phyloP scores from a whole-genome alignment of 2,329 filamentous ascomycete species.

The Blastomyces percursus region DNA sequence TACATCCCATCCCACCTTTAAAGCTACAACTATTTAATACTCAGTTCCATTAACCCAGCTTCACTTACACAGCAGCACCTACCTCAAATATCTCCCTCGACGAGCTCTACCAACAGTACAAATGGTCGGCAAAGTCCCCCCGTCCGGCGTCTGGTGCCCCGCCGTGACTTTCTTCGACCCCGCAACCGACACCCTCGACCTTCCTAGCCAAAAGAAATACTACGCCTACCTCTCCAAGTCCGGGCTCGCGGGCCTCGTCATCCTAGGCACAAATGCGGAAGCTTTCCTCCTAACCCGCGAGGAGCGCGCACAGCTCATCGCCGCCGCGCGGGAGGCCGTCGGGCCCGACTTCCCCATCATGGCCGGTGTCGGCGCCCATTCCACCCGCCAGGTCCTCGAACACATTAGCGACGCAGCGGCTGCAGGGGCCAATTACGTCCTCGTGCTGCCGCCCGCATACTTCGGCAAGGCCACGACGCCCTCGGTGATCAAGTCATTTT shows the following conservation, averaged over 20 bases:
- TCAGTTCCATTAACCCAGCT: not conserved
- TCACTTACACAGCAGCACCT: not conserved
- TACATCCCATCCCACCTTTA: no score
- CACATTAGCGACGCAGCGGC: slow-evolving; percentile 47
- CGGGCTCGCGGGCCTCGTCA: slow-evolving; percentile 43
- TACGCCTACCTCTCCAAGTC: slow-evolving; percentile 42
- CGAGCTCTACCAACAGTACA: not conserved
- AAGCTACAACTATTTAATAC: no score
- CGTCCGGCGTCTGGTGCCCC: slow-evolving; percentile 40
- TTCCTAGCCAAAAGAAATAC: slow-evolving; percentile 41
- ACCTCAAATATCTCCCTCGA: not conserved
- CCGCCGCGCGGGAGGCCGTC: slow-evolving; percentile 44
- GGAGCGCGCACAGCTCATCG: slow-evolving; percentile 47
- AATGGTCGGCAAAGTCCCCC: slow-evolving; percentile 19
- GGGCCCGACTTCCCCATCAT: slow-evolving; percentile 48
- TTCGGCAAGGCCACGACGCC: slow-evolving; percentile 53
- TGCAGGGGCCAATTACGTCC: slow-evolving; percentile 51
- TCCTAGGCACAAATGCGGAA: slow-evolving; percentile 47
- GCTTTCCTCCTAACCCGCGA: slow-evolving; percentile 49
- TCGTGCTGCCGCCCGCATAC: slow-evolving; percentile 54
- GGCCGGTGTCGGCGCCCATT: slow-evolving; percentile 54
- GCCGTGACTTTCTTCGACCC: slow-evolving; percentile 47
- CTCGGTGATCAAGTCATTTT: slow-evolving; percentile 50
- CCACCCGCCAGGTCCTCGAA: slow-evolving; percentile 52
- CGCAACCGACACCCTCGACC: slow-evolving; percentile 39